phyloP scores from a whole-genome alignment of 139 green algal genomes.

The Spirogloea muscicola region DNA sequence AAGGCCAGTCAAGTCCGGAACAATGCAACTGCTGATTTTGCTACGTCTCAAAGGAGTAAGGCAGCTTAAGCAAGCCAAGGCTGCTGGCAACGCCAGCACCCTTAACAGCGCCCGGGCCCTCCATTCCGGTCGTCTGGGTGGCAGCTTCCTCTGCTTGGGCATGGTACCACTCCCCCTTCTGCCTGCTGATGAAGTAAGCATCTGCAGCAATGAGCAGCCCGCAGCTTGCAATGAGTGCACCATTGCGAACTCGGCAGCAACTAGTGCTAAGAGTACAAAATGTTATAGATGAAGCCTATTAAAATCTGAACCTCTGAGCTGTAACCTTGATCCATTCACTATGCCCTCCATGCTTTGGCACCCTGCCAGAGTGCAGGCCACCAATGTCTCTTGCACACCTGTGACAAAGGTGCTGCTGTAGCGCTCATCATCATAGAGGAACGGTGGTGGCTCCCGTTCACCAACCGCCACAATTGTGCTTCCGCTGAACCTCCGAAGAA shows the following conservation, averaged over 20 bases:
- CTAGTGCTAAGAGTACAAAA: conserved; percentile 3
- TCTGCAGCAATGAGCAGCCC: conserved; percentile 2
- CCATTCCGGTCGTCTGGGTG: neutral
- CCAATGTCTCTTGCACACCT: conserved; percentile 5
- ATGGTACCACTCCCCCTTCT: conserved; percentile 23
- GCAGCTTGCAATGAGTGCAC: neutral
- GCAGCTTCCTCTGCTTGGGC: conserved; percentile 2
- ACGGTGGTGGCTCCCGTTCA: conserved; percentile 24
- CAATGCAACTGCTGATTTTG: too few species aligned
- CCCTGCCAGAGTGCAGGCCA: neutral
- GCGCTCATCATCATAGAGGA: conserved; percentile 46
- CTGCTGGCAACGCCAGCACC: neutral
- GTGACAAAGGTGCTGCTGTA: conserved; percentile 38
- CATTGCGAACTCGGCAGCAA: neutral
- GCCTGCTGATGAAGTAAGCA: conserved; percentile 21
- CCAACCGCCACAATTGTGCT: conserved; percentile 49
- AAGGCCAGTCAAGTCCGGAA: too few species aligned
- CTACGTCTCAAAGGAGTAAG: conserved; percentile 40
- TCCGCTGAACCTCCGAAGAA: conserved; percentile 15
- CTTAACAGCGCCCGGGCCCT: neutral
- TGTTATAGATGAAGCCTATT: neutral
- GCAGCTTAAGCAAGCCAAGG: conserved; percentile 22
- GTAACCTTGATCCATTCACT: neutral
- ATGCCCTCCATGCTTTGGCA: neutral
- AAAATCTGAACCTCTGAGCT: neutral